Base-by-base conservation (phyloP, 352 stramenopile species). In the Phytopythium ostracodes region DNA sequence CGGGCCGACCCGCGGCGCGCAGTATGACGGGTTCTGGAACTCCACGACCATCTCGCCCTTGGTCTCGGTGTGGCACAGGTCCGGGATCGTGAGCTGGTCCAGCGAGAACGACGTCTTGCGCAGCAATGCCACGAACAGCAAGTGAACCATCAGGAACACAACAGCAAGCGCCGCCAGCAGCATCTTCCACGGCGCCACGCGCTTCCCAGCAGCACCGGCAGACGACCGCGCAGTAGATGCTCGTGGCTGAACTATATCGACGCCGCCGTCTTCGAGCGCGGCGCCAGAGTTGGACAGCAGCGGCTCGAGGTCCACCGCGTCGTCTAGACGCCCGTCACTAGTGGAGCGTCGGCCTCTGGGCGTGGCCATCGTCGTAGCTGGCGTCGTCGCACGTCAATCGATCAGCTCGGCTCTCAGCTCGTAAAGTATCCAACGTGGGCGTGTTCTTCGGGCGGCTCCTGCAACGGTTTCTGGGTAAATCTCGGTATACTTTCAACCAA, bases 1-100 rank as follows among this genome's bases (percentile, higher is more conserved):
- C n/a, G 80, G 73, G 0, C 83, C 81, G 33, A 94, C 62, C 4
- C 74, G 65, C 0, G 85, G 85, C 33, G 76, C 74, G 63, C 85
- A 94, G 55, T 90, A 92, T 35, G 83, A 92, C 59, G 85, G 85
- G 56, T 94, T 94, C 29, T 81, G 62, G 59, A 91, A 80, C 58
- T 78, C 64, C 38, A 94, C 25, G 18, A 89, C 61, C 27, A 84
- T 59, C 33, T 82, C 71, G 24, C 83, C 85, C 7, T 72, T 56
- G 22, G 76, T 84, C 17, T 67, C 66, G 17, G 52, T 47, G 59
- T 92, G 82, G 56, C 85, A 94, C 51, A 94, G 56, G 25, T 94
- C 85, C 2, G 85, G 81, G 12, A 94, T 53, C 29, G 75, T 90
- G 24, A 92, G 66, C 47, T 79, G 72, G 25, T 80, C 65, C 25